Conservation (phyloP, 805 yeast species). For the Wickerhamiella vanderwaltii region DNA sequence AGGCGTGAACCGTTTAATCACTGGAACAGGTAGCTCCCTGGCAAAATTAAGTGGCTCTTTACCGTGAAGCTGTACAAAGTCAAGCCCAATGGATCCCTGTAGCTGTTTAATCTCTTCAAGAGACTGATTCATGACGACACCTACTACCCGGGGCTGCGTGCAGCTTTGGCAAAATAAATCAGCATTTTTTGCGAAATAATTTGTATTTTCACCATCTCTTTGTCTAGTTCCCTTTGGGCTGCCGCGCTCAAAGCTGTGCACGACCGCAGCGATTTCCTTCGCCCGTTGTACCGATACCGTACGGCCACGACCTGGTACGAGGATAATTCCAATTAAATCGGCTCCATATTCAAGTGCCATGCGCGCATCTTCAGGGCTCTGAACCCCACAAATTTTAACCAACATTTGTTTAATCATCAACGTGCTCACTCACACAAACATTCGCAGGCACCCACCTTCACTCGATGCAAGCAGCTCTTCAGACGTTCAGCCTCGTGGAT, state of each 20-base stretch:
- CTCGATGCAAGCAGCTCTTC: constrained; percentile 7
- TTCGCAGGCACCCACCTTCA: not conserved
- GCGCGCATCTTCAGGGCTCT: constrained; percentile 54
- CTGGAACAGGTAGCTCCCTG: constrained; percentile 36
- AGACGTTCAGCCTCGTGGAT: not conserved
- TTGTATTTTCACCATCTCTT: not conserved
- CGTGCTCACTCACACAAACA: not conserved
- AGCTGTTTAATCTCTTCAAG: constrained; percentile 44
- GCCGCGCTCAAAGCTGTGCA: constrained; percentile 15
- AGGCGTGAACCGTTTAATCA: constrained; percentile 64
- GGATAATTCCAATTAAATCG: constrained; percentile 65
- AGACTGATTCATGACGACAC: constrained; percentile 80
- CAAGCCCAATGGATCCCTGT: constrained; percentile 39
- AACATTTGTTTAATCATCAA: constrained; percentile 27
- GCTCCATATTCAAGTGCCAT: constrained; percentile 63
- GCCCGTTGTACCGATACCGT: constrained; percentile 46
- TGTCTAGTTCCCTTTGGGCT: not conserved
- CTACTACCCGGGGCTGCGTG: constrained; percentile 41
- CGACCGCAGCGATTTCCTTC: constrained; percentile 31
- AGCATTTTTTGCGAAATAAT: not conserved
- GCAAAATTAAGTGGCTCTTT: constrained; percentile 43
- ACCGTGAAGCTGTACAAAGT: constrained; percentile 85
- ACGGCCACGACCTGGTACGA: constrained; percentile 73
- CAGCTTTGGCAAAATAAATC: not conserved
- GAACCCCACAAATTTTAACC: constrained; percentile 82